Evolutionary conservation across 495 filamentous ascomycete species (phyloP).

Genomic region (Alectoria sarmentosa): DNA sequence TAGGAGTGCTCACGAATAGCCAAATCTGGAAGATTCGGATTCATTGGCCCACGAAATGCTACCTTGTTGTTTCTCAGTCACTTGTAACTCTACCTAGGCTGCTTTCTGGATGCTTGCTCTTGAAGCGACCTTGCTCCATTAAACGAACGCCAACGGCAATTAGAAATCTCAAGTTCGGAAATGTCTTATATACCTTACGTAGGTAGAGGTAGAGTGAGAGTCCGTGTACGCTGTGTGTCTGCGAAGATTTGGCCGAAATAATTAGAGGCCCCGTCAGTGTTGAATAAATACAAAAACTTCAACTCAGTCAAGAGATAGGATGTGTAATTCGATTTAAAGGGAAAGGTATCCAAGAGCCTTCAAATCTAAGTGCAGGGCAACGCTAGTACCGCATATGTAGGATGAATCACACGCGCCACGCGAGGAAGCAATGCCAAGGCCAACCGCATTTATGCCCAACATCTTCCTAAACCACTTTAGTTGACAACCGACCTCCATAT

Average conservation of each 20-base stretch:
- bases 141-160: background rate
- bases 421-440: conserved; percentile 2
- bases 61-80: background rate
- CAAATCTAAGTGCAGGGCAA: too few relatives aligned
- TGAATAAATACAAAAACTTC: too few relatives aligned
- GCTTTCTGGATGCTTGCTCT: background rate
- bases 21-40: background rate
- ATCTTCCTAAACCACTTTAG: background rate
- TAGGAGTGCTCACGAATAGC: background rate
- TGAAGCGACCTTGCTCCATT: background rate
- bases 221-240: too few relatives aligned
- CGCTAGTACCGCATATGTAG: too few relatives aligned
- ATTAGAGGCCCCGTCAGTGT: too few relatives aligned
- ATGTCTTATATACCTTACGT: too few relatives aligned
- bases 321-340: too few relatives aligned
- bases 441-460: background rate
- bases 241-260: too few relatives aligned
- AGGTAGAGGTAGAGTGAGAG: too few relatives aligned
- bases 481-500: background rate
- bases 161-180: background rate
- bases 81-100: background rate
- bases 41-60: background rate
- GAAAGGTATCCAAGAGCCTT: too few relatives aligned
- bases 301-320: too few relatives aligned
- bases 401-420: background rate